phyloP scores from a whole-genome alignment of 352 stramenopile genomes.

The Phytophthora tubulina region DNA sequence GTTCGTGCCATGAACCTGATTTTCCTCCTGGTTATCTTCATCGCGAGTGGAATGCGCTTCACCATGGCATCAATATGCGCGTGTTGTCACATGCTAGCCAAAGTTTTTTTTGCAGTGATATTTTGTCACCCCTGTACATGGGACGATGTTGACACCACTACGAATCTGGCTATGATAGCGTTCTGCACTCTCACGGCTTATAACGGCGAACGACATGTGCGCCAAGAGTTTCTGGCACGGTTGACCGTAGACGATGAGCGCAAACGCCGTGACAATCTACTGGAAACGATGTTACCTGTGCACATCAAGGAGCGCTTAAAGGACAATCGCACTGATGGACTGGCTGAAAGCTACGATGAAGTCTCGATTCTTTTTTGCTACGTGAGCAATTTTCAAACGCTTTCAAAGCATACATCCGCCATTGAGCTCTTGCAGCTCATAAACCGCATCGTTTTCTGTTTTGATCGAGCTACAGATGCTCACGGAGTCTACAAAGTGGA shows the following conservation, averaged over 20 bases:
- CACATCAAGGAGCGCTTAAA: slow-evolving; percentile 86
- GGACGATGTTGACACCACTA: slow-evolving; percentile 60
- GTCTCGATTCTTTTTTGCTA: slow-evolving; percentile 89
- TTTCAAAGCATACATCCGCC: slow-evolving; percentile 70
- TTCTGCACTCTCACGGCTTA: slow-evolving; percentile 81
- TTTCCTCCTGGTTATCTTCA: slow-evolving; percentile 69
- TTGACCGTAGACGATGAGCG: slow-evolving; percentile 71
- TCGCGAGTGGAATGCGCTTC: slow-evolving; percentile 78
- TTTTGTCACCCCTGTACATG: slow-evolving; percentile 64
- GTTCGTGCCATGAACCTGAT: slow-evolving; percentile 63
- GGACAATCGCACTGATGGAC: slow-evolving; percentile 67
- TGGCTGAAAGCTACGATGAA: slow-evolving; percentile 80
- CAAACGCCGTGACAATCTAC: slow-evolving; percentile 71
- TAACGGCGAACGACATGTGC: slow-evolving; percentile 71
- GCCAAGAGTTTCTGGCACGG: slow-evolving; percentile 70
- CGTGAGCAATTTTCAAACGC: slow-evolving; percentile 81
- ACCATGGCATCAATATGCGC: slow-evolving; percentile 60
- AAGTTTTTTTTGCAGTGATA: slow-evolving; percentile 57
- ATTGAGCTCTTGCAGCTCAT: slow-evolving; percentile 88
- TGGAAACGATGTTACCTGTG: slow-evolving; percentile 80
- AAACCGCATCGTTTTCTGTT: slow-evolving; percentile 89
- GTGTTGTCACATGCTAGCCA: slow-evolving; percentile 57
- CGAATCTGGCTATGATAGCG: slow-evolving; percentile 58
- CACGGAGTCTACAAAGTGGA: slow-evolving; percentile 89
- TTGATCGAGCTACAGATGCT: slow-evolving; percentile 79